These are phyloP conservation scores for Colletotrichum costaricense DNA, from an alignment of 2,329 filamentous ascomycete species.

Conservation along the genomic window DNA sequence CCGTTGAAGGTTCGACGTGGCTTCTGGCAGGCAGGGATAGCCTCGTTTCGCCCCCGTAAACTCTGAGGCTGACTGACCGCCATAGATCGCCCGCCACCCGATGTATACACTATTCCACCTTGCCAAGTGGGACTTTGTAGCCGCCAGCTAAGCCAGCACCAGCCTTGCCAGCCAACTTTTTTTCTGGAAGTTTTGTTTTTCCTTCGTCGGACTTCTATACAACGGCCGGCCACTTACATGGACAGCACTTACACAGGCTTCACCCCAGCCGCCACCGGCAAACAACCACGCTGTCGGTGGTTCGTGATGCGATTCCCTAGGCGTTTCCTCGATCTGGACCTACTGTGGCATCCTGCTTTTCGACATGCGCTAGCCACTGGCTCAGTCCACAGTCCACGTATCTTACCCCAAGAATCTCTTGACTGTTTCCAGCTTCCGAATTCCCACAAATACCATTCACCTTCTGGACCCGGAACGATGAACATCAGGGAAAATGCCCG, in stretches of 20 bases:
- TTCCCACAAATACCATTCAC: conserved; percentile 12
- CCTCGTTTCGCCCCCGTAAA: conserved; percentile 26
- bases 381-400: conserved; percentile 29
- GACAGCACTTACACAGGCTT: conserved; percentile 1
- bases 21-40: conserved; percentile 37
- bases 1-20: conserved; percentile 30
- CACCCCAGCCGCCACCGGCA: neutral
- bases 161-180: conserved; percentile 18
- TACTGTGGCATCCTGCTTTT: neutral
- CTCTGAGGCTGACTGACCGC: conserved; percentile 38
- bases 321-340: conserved; percentile 11
- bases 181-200: neutral
- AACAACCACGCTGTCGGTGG: neutral
- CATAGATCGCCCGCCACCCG: conserved; percentile 32
- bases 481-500: neutral
- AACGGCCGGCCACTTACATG: conserved; percentile 6
- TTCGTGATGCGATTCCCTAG: conserved; percentile 16
- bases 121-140: conserved; percentile 25
- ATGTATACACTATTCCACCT: conserved; percentile 5
- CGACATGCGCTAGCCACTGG: conserved; percentile 4
- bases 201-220: neutral
- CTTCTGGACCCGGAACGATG: neutral
- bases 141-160: conserved; percentile 10
- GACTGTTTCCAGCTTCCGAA: neutral
- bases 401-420: neutral